Conservation (phyloP, 2,329 filamentous ascomycete genomes). For the Cladosporium sp. region DNA sequence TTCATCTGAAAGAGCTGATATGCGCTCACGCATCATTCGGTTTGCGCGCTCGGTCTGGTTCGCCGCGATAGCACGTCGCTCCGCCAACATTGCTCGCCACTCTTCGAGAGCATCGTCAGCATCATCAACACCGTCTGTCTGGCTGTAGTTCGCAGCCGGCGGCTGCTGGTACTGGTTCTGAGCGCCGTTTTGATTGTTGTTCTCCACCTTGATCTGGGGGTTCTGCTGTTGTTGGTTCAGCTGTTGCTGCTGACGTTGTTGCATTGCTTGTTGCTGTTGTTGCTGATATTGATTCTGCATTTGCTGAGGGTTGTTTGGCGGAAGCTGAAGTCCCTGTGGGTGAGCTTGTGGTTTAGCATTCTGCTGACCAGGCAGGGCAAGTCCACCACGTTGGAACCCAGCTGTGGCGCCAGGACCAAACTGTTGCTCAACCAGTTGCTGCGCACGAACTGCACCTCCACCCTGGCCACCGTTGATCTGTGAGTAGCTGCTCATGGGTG, state of each 20-base stretch:
- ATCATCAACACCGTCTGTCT: conserved; percentile 41
- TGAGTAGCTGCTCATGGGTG: conserved; percentile 26
- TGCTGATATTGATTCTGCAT: conserved; percentile 25
- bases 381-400: conserved; percentile 51
- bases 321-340: conserved; percentile 39
- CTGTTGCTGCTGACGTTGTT: conserved; percentile 39
- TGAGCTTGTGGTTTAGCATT: conserved; percentile 16
- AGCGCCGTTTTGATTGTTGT: conserved; percentile 27
- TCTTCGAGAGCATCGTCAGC: conserved; percentile 59
- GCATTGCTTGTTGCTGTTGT: conserved; percentile 40
- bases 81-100: conserved; percentile 60
- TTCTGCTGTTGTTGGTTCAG: conserved; percentile 32
- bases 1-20: conserved; percentile 63
- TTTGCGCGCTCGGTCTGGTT: conserved; percentile 61
- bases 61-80: conserved; percentile 56
- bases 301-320: conserved; percentile 33
- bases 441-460: conserved; percentile 47
- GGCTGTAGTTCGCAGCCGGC: conserved; percentile 41
- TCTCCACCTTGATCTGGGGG: conserved; percentile 39
- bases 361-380: conserved; percentile 36
- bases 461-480: conserved; percentile 36
- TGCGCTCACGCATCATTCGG: conserved; percentile 65
- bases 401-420: conserved; percentile 63
- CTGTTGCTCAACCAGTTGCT: conserved; percentile 56
- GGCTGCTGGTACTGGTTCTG: conserved; percentile 40